A percentile compares a stretch with the other conserved stretches of the same genome.
Evolutionary conservation across 441 rosid genomes (phyloP).

Genomic region (Geranium incanum): DNA sequence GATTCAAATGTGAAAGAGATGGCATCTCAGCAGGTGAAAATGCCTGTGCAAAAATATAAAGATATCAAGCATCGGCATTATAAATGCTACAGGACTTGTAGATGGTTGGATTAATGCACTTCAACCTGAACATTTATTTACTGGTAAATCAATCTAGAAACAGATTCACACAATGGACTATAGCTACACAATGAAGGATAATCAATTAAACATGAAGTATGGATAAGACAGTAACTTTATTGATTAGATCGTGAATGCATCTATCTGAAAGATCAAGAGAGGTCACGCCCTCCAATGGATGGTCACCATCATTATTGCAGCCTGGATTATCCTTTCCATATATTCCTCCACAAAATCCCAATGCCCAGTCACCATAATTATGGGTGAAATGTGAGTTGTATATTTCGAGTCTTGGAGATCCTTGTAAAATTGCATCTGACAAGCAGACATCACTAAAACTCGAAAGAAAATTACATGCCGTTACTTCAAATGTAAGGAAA

Average conservation of each 20-base stretch:
- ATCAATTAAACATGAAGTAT: neutral
- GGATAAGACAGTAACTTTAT: conserved; percentile 37
- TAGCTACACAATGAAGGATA: neutral
- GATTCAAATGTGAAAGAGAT: conserved; percentile 52
- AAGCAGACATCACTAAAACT: conserved; percentile 39
- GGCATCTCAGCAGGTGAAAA: conserved; percentile 64
- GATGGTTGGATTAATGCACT: neutral
- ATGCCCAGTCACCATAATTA: conserved; percentile 76
- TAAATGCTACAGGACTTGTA: conserved; percentile 7
- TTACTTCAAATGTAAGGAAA: neutral
- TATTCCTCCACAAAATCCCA: conserved; percentile 71
- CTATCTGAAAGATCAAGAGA: conserved; percentile 76
- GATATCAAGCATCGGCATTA: conserved; percentile 17
- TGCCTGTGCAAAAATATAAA: conserved; percentile 39
- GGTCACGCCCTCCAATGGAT: conserved; percentile 47
- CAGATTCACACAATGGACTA: neutral
- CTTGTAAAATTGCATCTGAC: conserved; percentile 46
- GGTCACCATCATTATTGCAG: conserved; percentile 26
- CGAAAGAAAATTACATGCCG: conserved; percentile 20
- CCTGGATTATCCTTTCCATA: conserved; percentile 59
- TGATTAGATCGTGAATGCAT: conserved; percentile 51
- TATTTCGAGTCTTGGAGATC: conserved; percentile 71
- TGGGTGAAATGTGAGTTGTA: conserved; percentile 62
- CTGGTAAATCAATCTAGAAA: neutral
- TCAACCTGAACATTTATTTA: neutral